Base-by-base conservation (phyloP, 208 protist species). In the Leishmania mexicana region DNA sequence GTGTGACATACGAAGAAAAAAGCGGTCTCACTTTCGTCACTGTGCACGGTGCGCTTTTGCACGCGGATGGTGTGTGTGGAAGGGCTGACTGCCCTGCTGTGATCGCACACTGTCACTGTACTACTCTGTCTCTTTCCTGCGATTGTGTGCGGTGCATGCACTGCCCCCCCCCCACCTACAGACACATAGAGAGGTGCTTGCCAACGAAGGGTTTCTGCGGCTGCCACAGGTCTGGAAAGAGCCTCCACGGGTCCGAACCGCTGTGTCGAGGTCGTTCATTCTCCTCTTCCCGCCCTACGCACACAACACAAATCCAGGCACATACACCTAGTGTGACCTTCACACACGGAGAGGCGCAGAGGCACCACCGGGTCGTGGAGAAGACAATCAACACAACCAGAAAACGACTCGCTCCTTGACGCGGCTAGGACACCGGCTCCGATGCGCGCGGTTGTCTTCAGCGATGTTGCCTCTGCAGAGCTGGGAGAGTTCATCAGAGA, bases 361-460 rank as follows among this genome's bases (percentile, higher is more conserved):
- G 15, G 10, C 51, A 35, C 45, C 42, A 53, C 70, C 6, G 35
- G 28, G 13, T 74, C 54, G 7, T 53, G 45, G 10, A 62, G 73
- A 42, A 75, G 47, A 42, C 13, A 57, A 13, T 31, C 53, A 13
- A 75, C 42, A 74, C 72, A 76, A 47, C 73, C 11, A 47, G 10
- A 45, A 62, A n/a, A 35, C 38, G 7, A 45, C 15, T 76, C 31
- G 38, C 31, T 42, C 4, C 24, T 62, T 24, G 31, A 51, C 35
- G 53, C 31, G 15, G 11, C 31, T 51, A 78, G 31, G 7, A 17
- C 57, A 38, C 75, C 28, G 35, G 53, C n/a, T 47, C 7, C 57
- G 6, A 85, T 81, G 82, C 65, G 62, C 13, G 72, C 77, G 7
- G 71, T 85, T 0, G 65, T 81, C 15, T 85, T 85, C 75, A 58